Conservation (phyloP, 23 red algal species). For the Chondrus crispus region DNA sequence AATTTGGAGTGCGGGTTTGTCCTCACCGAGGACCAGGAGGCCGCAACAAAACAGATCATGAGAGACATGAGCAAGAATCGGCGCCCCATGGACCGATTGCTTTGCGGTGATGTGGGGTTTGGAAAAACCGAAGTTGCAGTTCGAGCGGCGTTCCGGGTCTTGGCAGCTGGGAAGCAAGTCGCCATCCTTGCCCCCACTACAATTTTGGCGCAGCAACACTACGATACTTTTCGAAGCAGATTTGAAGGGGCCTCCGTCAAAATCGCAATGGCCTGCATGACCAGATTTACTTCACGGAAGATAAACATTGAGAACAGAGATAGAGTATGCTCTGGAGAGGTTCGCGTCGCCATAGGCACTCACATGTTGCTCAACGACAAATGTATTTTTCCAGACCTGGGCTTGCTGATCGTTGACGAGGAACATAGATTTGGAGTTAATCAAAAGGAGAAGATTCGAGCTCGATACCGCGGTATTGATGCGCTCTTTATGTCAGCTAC, state of each 20-base stretch:
- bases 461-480: slow-evolving; percentile 59
- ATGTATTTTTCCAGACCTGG: slow-evolving; percentile 53
- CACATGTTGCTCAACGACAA: slow-evolving; percentile 77
- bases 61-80: slow-evolving; percentile 66
- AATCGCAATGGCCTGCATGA: slow-evolving; percentile 10
- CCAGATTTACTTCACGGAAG: slow-evolving; percentile 32
- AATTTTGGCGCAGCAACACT: slow-evolving; percentile 92
- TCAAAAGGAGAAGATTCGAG: slow-evolving; percentile 92
- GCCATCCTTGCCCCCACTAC: slow-evolving; percentile 91
- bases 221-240: slow-evolving; percentile 59
- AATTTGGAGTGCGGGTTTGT: slow-evolving; percentile 24
- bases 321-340: slow-evolving; percentile 21
- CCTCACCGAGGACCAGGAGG: slow-evolving; percentile 77
- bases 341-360: slow-evolving; percentile 82
- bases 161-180: slow-evolving; percentile 75
- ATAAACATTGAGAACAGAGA: slow-evolving; percentile 15
- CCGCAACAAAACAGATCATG: slow-evolving; percentile 62
- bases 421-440: slow-evolving; percentile 99
- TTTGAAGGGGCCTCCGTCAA: slow-evolving; percentile 1
- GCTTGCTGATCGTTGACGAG: slow-evolving; percentile 91
- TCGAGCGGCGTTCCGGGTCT: slow-evolving; percentile 68
- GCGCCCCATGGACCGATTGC: slow-evolving; percentile 88
- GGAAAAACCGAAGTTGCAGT: slow-evolving; percentile 99
- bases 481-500: slow-evolving; percentile 85
- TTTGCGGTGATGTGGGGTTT: slow-evolving; percentile 98